phyloP scores from a whole-genome alignment of 495 filamentous ascomycete species.

The Saxophila tyrrhenica region DNA sequence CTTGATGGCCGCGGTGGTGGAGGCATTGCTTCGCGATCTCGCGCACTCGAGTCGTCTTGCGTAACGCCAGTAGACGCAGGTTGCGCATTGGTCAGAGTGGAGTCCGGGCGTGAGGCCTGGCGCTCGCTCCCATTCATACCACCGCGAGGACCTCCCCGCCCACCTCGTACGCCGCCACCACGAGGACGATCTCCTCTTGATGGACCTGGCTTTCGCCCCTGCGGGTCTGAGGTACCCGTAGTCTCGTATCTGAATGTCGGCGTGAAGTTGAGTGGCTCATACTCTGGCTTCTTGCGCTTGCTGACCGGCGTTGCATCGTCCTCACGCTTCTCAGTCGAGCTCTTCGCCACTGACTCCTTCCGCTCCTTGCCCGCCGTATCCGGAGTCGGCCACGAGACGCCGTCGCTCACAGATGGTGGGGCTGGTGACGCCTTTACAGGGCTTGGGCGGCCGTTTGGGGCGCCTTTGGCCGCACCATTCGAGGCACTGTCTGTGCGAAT shows the following conservation, averaged over 20 bases:
- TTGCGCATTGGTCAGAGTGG: not conserved
- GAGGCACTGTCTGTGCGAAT: not conserved
- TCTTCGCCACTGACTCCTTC: slow-evolving; percentile 53
- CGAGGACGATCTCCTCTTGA: slow-evolving; percentile 6
- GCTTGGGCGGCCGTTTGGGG: not conserved
- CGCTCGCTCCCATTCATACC: slow-evolving; percentile 4
- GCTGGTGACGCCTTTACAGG: slow-evolving; percentile 30
- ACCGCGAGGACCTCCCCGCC: slow-evolving; percentile 25
- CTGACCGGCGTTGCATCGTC: slow-evolving; percentile 40
- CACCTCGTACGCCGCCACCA: slow-evolving; percentile 5
- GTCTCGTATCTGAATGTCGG: slow-evolving; percentile 49
- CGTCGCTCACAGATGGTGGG: slow-evolving; percentile 57
- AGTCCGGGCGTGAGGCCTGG: slow-evolving; percentile 16
- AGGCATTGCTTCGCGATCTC: slow-evolving; percentile 15
- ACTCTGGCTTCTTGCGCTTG: slow-evolving; percentile 31
- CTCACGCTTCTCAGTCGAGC: slow-evolving; percentile 46
- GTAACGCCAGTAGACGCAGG: not conserved
- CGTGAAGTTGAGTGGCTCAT: slow-evolving; percentile 51
- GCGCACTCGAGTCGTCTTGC: not conserved
- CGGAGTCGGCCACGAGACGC: slow-evolving; percentile 79
- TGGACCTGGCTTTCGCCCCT: slow-evolving; percentile 3
- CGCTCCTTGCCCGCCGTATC: slow-evolving; percentile 66
- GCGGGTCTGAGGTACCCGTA: slow-evolving; percentile 14
- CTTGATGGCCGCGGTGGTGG: slow-evolving; percentile 11
- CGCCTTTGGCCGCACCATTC: not conserved